Evolutionary conservation across 1,139 yeast genomes (phyloP).

Genomic region (Blastobotrys petasosporus): DNA sequence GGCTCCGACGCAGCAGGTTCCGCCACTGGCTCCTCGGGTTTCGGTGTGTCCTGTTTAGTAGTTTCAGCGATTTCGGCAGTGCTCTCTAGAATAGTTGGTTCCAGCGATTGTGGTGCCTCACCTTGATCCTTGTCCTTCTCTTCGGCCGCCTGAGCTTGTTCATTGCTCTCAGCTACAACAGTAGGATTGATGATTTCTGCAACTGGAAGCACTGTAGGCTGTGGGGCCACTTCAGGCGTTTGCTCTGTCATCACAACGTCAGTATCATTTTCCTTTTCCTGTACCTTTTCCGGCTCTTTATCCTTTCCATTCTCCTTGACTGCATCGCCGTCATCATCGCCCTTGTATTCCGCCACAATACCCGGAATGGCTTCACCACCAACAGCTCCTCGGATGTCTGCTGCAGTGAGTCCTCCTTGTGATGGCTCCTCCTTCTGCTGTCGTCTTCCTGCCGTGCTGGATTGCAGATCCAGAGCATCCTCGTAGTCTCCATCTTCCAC

Average conservation of each 20-base stretch:
- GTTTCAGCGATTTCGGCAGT: not conserved
- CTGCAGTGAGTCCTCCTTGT: slow-evolving; percentile 42
- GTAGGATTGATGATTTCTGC: not conserved
- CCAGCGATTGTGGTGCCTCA: slow-evolving; percentile 8
- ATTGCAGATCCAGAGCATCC: slow-evolving; percentile 35
- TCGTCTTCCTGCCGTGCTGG: slow-evolving; percentile 5
- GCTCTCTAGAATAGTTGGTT: slow-evolving; percentile 7
- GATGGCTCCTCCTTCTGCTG: slow-evolving; percentile 13
- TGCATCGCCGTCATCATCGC: slow-evolving; percentile 7
- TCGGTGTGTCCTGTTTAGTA: not conserved
- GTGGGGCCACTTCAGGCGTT: not conserved
- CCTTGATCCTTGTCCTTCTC: slow-evolving; percentile 6
- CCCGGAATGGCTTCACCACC: slow-evolving; percentile 53
- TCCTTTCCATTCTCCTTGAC: not conserved
- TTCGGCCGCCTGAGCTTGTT: slow-evolving; percentile 1
- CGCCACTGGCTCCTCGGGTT: not conserved
- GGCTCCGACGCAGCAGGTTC: not conserved
- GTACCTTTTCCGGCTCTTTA: not conserved
- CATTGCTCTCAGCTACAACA: not conserved
- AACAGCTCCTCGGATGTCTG: slow-evolving; percentile 61
- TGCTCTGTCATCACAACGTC: not conserved
- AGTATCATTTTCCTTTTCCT: not conserved
- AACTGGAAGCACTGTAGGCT: slow-evolving; percentile 9
- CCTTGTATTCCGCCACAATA: slow-evolving; percentile 28
- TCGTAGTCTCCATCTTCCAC: slow-evolving; percentile 38